Conservation (phyloP, 2,329 filamentous ascomycete genomes). For the Phyllachora maydis region DNA sequence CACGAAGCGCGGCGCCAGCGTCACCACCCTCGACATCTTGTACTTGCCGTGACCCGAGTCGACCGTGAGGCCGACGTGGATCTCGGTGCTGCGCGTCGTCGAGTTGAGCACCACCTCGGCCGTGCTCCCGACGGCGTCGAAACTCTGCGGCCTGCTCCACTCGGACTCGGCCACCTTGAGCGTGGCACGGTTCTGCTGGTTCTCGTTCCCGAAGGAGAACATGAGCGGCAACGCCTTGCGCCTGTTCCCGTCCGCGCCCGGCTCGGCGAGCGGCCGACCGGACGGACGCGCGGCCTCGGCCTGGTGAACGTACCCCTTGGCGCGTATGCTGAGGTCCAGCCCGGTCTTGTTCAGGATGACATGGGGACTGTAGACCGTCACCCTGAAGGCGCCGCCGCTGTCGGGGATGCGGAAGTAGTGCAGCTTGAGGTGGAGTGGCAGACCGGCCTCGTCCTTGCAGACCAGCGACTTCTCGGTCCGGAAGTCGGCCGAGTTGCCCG, state of each 20-base stretch:
- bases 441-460: slow-evolving; percentile 68
- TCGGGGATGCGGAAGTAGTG: slow-evolving; percentile 85
- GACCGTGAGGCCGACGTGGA: slow-evolving; percentile 78
- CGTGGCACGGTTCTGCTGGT: slow-evolving; percentile 76
- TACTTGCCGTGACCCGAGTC: slow-evolving; percentile 91
- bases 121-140: slow-evolving; percentile 89
- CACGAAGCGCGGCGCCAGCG: slow-evolving; percentile 78
- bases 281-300: slow-evolving; percentile 63
- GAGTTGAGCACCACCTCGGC: slow-evolving; percentile 74
- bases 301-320: slow-evolving; percentile 73
- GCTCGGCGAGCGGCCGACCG: slow-evolving; percentile 47
- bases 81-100: slow-evolving; percentile 49
- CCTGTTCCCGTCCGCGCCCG: slow-evolving; percentile 26
- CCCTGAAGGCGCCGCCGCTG: slow-evolving; percentile 87
- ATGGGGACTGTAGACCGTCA: slow-evolving; percentile 89
- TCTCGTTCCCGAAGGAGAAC: slow-evolving; percentile 82
- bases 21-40: slow-evolving; percentile 91
- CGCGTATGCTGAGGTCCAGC: slow-evolving; percentile 67
- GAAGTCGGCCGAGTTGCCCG: slow-evolving; percentile 73
- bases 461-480: slow-evolving; percentile 58
- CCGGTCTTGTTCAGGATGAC: slow-evolving; percentile 92
- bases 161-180: slow-evolving; percentile 75
- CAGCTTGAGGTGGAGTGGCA: slow-evolving; percentile 61
- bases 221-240: slow-evolving; percentile 77
- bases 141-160: slow-evolving; percentile 96